Conservation (phyloP, 202 grass and related monocot genomes). For the Schoenoplectus tabernaemontani region DNA sequence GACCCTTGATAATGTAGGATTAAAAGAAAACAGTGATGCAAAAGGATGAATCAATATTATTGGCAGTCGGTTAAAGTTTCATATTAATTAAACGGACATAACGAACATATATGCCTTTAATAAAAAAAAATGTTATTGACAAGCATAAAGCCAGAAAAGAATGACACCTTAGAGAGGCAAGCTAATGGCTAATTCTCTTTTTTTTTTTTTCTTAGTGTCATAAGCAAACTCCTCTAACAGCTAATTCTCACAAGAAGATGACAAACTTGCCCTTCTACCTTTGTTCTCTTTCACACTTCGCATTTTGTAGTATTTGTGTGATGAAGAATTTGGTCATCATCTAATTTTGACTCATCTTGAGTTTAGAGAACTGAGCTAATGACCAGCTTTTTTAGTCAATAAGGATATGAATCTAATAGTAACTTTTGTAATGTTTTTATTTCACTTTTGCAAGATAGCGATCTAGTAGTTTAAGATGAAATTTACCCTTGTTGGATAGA, state of each 20-base stretch:
- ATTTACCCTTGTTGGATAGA: constrained; percentile 97
- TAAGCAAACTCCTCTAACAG: not conserved
- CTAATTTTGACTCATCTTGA: not conserved
- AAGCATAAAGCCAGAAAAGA: not conserved
- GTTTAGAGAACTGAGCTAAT: not conserved
- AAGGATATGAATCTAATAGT: not conserved
- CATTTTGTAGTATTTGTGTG: not conserved
- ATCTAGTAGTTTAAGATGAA: not conserved
- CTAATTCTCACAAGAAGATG: not conserved
- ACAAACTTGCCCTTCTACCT: not conserved
- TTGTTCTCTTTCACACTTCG: not conserved
- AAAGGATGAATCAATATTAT: not conserved
- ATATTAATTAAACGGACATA: too few relatives aligned
- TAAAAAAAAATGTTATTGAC: not conserved
- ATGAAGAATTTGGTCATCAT: not conserved
- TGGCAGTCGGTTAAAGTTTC: too few relatives aligned
- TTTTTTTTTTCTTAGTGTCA: not conserved
- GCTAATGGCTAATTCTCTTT: not conserved
- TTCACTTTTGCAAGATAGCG: not conserved
- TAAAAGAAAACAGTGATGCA: not conserved
- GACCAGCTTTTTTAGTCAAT: not conserved
- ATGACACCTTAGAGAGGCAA: not conserved
- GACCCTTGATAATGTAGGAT: not conserved
- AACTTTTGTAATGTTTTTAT: not conserved
- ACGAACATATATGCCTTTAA: too few relatives aligned